Conservation (phyloP, 75 land plant genomes). For the Sequoiadendron giganteum region DNA sequence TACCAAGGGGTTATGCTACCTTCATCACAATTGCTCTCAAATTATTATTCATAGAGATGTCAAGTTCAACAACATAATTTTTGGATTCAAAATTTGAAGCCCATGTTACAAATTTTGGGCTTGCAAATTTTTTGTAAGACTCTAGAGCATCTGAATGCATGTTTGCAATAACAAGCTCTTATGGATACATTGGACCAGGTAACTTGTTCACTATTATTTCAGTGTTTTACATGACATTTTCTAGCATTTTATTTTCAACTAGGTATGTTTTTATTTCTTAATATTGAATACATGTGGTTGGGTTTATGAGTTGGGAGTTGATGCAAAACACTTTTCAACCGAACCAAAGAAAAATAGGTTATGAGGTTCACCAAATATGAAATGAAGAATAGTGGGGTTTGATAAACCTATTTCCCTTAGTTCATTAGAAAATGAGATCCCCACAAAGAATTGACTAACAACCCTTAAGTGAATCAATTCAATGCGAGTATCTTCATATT, state of each 20-base stretch:
- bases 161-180: conserved; percentile 84
- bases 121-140: conserved; percentile 75
- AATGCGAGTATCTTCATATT: no score
- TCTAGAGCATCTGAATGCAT: conserved; percentile 79
- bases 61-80: conserved; percentile 81
- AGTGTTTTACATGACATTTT: neutral
- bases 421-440: no score
- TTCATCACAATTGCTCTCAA: conserved; percentile 85
- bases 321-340: neutral
- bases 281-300: neutral
- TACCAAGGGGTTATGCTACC: conserved; percentile 82
- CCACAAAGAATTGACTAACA: no score
- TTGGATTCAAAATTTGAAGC: conserved; percentile 71
- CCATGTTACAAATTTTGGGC: conserved; percentile 88
- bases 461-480: no score
- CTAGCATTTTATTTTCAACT: no score
- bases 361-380: no score
- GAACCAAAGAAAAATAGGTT: no score
- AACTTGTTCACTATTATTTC: neutral
- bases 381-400: no score
- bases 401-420: no score
- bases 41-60: conserved; percentile 80
- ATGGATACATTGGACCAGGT: conserved; percentile 96
- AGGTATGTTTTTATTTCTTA: neutral
- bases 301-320: neutral